Conservation (phyloP, 2,329 filamentous ascomycete genomes). For the Fusarium pininemorale region DNA sequence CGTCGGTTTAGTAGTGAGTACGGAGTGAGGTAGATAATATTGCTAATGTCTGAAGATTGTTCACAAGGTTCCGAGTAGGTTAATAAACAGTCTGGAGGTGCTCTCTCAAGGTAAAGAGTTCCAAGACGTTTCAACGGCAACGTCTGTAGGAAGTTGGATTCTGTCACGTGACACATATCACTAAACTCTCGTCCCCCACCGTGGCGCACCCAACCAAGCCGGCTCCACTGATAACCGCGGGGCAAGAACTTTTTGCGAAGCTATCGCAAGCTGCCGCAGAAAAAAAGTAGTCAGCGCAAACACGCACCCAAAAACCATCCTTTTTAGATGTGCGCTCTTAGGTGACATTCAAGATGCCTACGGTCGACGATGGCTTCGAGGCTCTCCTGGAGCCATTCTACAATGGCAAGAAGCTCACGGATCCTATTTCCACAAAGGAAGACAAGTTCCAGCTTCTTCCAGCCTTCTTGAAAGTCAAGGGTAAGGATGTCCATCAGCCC, state of each 20-base stretch:
- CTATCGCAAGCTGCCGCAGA: conserved; percentile 38
- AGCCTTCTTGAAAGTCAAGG: conserved; percentile 98
- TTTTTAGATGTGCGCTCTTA: conserved; percentile 44
- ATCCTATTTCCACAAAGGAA: conserved; percentile 70
- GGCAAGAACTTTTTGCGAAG: conserved; percentile 47
- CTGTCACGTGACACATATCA: conserved; percentile 35
- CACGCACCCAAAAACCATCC: conserved; percentile 17
- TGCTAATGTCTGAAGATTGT: not conserved
- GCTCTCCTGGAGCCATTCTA: conserved; percentile 73
- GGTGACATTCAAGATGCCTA: conserved; percentile 58
- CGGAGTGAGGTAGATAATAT: too few species aligned
- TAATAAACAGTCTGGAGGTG: not conserved
- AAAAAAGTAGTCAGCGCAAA: conserved; percentile 36
- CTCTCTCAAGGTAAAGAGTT: not conserved
- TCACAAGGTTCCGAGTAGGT: not conserved
- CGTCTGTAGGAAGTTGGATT: not conserved
- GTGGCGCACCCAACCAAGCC: conserved; percentile 33
- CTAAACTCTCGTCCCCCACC: conserved; percentile 43
- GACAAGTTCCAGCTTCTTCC: conserved; percentile 98
- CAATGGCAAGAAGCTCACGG: conserved; percentile 73
- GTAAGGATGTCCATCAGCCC: conserved; percentile 47
- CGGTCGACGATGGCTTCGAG: conserved; percentile 71
- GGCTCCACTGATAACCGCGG: conserved; percentile 43
- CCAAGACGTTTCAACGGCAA: not conserved
- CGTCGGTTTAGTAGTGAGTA: not conserved